Evolutionary conservation across 2,329 filamentous ascomycete species (phyloP).

Genomic region (Talaromyces verruculosus): DNA sequence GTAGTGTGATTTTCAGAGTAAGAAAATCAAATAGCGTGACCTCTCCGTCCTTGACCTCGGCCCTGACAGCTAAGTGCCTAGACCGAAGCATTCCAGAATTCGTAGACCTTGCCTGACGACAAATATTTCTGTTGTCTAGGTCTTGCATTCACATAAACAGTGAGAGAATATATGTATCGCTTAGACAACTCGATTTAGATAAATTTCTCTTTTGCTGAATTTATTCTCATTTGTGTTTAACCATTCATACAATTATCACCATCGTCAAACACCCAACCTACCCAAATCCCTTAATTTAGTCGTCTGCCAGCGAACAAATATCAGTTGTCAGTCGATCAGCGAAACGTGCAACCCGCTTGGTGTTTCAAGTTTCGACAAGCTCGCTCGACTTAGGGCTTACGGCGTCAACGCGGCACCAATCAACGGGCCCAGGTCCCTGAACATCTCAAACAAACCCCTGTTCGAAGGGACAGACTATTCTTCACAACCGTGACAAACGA

Average conservation of each 20-base stretch:
- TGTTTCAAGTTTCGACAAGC: slow-evolving; percentile 18
- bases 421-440: slow-evolving; percentile 8
- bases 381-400: slow-evolving; percentile 9
- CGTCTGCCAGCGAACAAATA: neutral
- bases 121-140: neutral
- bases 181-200: neutral
- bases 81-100: neutral
- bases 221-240: neutral
- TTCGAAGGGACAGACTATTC: neutral
- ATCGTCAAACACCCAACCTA: neutral
- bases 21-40: neutral
- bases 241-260: neutral
- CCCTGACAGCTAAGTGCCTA: neutral
- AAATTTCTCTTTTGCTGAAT: neutral
- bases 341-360: neutral
- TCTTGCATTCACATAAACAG: neutral
- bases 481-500: neutral
- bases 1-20: neutral
- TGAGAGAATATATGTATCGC: slow-evolving; percentile 6
- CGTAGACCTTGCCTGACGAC: neutral
- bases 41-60: neutral
- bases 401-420: slow-evolving; percentile 7
- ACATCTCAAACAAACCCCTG: slow-evolving; percentile 11
- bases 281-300: neutral
- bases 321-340: neutral